Evolutionary conservation across 1,139 yeast genomes (phyloP).

Genomic region (Blastobotrys petasosporus): DNA sequence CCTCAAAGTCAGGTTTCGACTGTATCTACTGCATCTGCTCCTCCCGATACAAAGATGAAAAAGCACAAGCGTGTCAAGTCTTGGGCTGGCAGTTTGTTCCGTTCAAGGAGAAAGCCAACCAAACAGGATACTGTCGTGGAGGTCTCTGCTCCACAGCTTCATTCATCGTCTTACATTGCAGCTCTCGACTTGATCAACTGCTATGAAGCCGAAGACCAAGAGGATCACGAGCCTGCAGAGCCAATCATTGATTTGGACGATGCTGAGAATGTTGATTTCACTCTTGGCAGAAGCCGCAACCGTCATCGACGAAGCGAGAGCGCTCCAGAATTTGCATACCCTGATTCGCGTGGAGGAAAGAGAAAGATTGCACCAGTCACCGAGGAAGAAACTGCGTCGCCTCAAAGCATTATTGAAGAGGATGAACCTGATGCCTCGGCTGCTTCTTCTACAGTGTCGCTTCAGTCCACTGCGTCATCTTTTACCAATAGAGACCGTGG

Average conservation of each 20-base stretch:
- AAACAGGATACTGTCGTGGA: not conserved
- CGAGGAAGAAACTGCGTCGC: slow-evolving; percentile 25
- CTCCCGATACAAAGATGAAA: slow-evolving; percentile 5
- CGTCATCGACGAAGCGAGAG: slow-evolving; percentile 25
- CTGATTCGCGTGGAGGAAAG: slow-evolving; percentile 11
- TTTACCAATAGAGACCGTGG: slow-evolving; percentile 17
- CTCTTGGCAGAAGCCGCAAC: slow-evolving; percentile 5
- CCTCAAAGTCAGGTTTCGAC: slow-evolving; percentile 3
- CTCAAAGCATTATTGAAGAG: slow-evolving; percentile 17
- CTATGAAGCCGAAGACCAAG: not conserved
- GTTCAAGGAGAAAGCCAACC: slow-evolving; percentile 7
- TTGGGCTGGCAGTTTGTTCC: slow-evolving; percentile 20
- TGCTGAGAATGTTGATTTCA: slow-evolving; percentile 15
- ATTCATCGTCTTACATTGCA: slow-evolving; percentile 19
- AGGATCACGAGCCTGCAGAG: slow-evolving; percentile 12
- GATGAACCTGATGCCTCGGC: slow-evolving; percentile 19
- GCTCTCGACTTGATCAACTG: slow-evolving; percentile 10
- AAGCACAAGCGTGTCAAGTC: slow-evolving; percentile 19
- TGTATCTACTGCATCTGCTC: slow-evolving; percentile 8
- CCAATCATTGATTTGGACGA: slow-evolving; percentile 30
- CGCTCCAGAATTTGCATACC: slow-evolving; percentile 19
- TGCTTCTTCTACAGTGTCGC: slow-evolving; percentile 16
- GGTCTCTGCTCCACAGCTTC: slow-evolving; percentile 1
- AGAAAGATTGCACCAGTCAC: slow-evolving; percentile 16
- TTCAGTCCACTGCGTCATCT: slow-evolving; percentile 16